Evolutionary conservation across 2,329 filamentous ascomycete species (phyloP).

Genomic region (Ramularia collo-cygni): DNA sequence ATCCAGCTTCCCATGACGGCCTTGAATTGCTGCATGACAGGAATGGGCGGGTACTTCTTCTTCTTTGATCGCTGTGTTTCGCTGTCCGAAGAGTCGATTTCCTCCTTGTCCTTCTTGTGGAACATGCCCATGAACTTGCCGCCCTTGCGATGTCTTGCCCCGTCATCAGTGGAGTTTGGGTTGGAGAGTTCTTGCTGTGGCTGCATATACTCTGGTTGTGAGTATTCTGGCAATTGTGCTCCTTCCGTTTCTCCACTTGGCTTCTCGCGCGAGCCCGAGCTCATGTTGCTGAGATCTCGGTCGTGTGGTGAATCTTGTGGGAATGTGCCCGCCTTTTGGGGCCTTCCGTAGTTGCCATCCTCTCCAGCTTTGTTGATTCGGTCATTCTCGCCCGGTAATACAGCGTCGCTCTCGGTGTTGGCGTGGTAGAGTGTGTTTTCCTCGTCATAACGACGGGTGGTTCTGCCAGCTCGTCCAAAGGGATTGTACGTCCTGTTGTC

Average conservation of each 20-base stretch:
- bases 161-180: slow-evolving; percentile 4
- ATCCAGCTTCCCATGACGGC: slow-evolving; percentile 79
- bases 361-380: slow-evolving; percentile 4
- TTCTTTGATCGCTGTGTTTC: slow-evolving; percentile 19
- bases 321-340: slow-evolving; percentile 20
- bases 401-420: slow-evolving; percentile 15
- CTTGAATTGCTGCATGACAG: slow-evolving; percentile 50
- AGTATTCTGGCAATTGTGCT: slow-evolving; percentile 3
- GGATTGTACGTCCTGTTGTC: slow-evolving; percentile 21
- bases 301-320: slow-evolving; percentile 5
- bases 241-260: slow-evolving; percentile 4
- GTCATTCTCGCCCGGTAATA: slow-evolving; percentile 13
- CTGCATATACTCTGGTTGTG: slow-evolving; percentile 3
- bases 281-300: not conserved
- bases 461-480: slow-evolving; percentile 19
- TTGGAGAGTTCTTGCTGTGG: not conserved
- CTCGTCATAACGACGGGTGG: slow-evolving; percentile 11
- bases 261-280: slow-evolving; percentile 11
- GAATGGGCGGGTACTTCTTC: slow-evolving; percentile 23
- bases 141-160: slow-evolving; percentile 14
- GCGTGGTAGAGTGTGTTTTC: slow-evolving; percentile 14
- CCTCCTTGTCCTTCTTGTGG: slow-evolving; percentile 14
- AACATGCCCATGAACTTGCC: slow-evolving; percentile 20
- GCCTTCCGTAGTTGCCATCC: slow-evolving; percentile 8
- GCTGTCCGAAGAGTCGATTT: slow-evolving; percentile 9